Evolutionary conservation across 306 rosid species (phyloP), one percentile per base, ranked within the genome.

Genomic region (Quercus variabilis): DNA sequence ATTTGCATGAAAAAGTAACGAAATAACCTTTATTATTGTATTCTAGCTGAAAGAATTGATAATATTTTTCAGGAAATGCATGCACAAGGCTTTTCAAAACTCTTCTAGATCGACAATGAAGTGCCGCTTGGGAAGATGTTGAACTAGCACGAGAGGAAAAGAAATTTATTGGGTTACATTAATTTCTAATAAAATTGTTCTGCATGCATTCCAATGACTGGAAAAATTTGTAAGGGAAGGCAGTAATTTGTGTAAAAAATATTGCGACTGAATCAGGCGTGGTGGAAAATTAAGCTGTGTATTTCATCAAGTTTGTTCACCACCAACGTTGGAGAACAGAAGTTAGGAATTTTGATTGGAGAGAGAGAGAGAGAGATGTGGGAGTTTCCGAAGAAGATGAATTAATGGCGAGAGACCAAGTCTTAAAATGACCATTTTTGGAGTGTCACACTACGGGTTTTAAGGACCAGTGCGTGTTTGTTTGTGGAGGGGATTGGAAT

Each of bases 321-420:
- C 43, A 64, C 70, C 83, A 80, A 55, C 41, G 18, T 25, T 23
- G 43, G 51, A 62, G 26, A 79, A 54, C 21, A 41, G 68, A 35
- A 25, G 55, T 30, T 12, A 19, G 73, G 54, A 52, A 52, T 3
- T 64, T 31, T 13, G 63, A 68, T 68, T 56, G 54, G 62, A n/a
- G 60, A 79, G 77, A 81, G 46, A 74, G 46, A 74, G 55, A 21
- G 14, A 33, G 52, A 69, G 26, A n/a, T 51, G 30, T 56, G 57
- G 67, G 26, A 60, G 56, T 20, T 31, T 28, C 55, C 19, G 78
- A 33, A 74, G 80, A 46, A 57, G 75, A 76, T 38, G 19, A 78
- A 76, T 81, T 76, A 62, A 79, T 43, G 88, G 89, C 76, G 79
- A 77, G 71, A 76, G 88, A 86, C 87, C 83, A 77, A 87, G 89